Evolutionary conservation across 2,329 filamentous ascomycete genomes (phyloP), one percentile per base, ranked within the genome.

Genomic region (Scedosporium dehoogii): DNA sequence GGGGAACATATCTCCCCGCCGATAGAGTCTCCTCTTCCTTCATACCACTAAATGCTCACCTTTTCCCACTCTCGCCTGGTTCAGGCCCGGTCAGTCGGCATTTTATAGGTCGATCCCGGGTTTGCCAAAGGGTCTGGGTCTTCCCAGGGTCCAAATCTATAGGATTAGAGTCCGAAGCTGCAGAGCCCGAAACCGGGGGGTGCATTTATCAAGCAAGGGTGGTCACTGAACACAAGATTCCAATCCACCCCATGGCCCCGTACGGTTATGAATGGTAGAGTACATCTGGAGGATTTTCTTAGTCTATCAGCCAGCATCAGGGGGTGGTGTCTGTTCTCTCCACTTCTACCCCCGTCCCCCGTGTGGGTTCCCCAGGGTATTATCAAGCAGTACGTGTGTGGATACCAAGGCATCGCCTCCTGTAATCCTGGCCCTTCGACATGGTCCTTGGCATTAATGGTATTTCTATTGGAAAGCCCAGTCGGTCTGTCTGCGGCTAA

Each of bases 401-500:
- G 58, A 51, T 42, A 21, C 25, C 16, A 21, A 53, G 48, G 23
- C 29, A 60, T 42, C 58, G 44, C 58, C 58, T 46, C 58, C 25
- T 60, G 58, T 27, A 42, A 14, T 60, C 58, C 42, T 29, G 23
- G 42, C 23, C 58, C 29, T 29, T 51, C 55, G 41, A 29, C 48
- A 33, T 25, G 14, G n/a, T 42, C 10, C 58, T 60, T 60, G 58
- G 58, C 58, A 60, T 53, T 38, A 38, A 44, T 27, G 46, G 42
- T 16, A 4, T 10, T 16, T 12, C 18, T 29, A 6, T 27, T 46
- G 58, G 23, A 51, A 60, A 23, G 27, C 48, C 58, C n/a, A 38
- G 58, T 60, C 58, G 42, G 44, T 60, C 58, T 44, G 25, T 14
- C 58, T 60, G 58, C 58, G 58, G 58, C 42, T 51, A 27, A 42